Conservation (phyloP, 805 yeast genomes). For the Monosporozyma siamensis region DNA sequence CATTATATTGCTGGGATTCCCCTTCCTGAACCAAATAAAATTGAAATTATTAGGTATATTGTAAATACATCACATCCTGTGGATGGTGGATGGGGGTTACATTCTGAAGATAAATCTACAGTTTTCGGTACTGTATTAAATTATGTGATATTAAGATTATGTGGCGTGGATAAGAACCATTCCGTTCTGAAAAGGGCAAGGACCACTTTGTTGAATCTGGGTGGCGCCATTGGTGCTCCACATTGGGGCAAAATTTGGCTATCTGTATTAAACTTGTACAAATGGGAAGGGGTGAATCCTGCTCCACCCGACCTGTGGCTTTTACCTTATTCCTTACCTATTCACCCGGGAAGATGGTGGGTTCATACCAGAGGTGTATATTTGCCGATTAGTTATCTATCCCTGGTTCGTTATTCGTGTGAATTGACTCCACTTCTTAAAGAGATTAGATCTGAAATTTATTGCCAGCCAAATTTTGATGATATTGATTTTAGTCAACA, state of each 20-base stretch:
- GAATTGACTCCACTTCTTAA: constrained; percentile 53
- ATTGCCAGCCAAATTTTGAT: constrained; percentile 47
- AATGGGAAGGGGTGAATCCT: constrained; percentile 97
- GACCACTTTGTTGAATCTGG: constrained; percentile 54
- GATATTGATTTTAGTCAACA: constrained; percentile 57
- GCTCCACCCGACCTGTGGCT: constrained; percentile 95
- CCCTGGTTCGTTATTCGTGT: constrained; percentile 46
- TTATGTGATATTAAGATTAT: constrained; percentile 68
- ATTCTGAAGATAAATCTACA: constrained; percentile 84
- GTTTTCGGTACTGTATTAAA: constrained; percentile 90
- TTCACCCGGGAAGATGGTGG: constrained; percentile 99
- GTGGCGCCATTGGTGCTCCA: constrained; percentile 86
- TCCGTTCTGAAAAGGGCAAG: constrained; percentile 74
- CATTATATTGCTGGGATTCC: constrained; percentile 58
- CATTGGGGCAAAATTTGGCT: constrained; percentile 98
- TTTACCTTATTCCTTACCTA: constrained; percentile 68
- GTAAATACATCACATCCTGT: constrained; percentile 94
- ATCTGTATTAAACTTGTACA: constrained; percentile 66
- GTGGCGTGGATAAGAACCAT: constrained; percentile 69
- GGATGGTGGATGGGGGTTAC: constrained; percentile 99
- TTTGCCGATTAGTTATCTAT: constrained; percentile 74
- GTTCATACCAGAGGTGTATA: constrained; percentile 93
- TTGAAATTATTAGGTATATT: constrained; percentile 73
- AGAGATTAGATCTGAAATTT: constrained; percentile 73
- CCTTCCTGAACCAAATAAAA: constrained; percentile 54